Evolutionary conservation across 768 basidiomycete species (phyloP), one percentile per base, ranked within the genome.

Genomic region (Hortiboletus campestris): DNA sequence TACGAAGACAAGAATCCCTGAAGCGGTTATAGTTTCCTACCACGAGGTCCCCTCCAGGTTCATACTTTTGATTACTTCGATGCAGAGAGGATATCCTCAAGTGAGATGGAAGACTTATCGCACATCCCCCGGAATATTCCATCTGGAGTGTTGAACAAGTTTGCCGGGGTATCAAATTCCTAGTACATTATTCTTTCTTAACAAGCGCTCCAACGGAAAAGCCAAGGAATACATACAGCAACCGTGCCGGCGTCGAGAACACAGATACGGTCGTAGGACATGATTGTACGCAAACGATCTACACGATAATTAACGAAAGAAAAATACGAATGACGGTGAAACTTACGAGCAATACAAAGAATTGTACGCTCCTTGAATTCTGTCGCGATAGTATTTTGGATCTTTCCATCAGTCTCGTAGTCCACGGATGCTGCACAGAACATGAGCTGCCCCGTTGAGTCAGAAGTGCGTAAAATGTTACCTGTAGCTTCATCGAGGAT

Each of bases 401-500:
- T 94, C 68, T 90, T 91, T 55, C 84, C 76, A 74, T 97, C 94
- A 1, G 92, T 95, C 71, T 91, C 91, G 61, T 86, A 89, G 62
- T 94, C 91, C 29, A 94, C 90, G 12, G 88, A 89, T n/a, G 90
- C 90, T 82, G 56, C 20, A 29, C 11, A 11, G 17, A 46, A 17
- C 6, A 17, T 63, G 22, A 55, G 41, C 6, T 40, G n/a, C 12
- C 25, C 14, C 2, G n/a, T 36, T 43, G 31, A 2, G 34, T 48
- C n/a, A 35, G 20, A 35, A 42, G 29, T 28, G 10, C 6, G 12
- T 38, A 22, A 46, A 36, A 17, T 50, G 62, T 45, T 61, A 82
- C 83, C 86, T 46, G 92, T 94, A 0, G 93, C 93, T 75, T 95
- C 94, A 67, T 97, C 94, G 12, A 98, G 77, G 44, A 97, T 84